Base-by-base conservation (phyloP, 2,329 filamentous ascomycete genomes). In the Didymellaceae sp. region DNA sequence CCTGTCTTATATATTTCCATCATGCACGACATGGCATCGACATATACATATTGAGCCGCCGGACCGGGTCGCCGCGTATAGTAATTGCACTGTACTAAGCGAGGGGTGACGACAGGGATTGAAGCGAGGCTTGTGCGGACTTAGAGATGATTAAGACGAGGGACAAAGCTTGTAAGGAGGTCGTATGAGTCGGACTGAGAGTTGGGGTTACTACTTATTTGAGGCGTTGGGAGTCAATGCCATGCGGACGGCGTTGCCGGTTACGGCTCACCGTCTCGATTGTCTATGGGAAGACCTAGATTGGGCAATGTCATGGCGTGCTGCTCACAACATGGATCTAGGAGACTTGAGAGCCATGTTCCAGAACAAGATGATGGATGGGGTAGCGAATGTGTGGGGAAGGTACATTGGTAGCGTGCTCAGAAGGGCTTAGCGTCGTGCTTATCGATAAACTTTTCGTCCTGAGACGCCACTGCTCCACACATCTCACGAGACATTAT, bases 31-130 rank as follows among this genome's bases (percentile, higher is more conserved):
- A 37, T 6, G 9, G 21, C 7, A n/a, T 6, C 9, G 24, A 25
- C 16, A n/a, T 20, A 16, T 11, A 2, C 8, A 26, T 16, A 48
- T 25, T 40, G 28, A 47, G 39, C 50, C 44, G 39, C 16, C 50
- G 50, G 50, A 34, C 50, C 50, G 50, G 39, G 13, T 10, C 22
- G 42, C 25, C 50, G 50, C 14, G 13, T 30, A 53, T 21, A 44
- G 43, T 53, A 40, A 53, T 53, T 53, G 44, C 50, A 48, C 17
- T 53, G 33, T 48, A 33, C 24, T 48, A 47, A 44, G 44, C 50
- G 50, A 52, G 24, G 24, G 1, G 31, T 9, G 6, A 8, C 14
- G 13, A n/a, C n/a, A n/a, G 31, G 31, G 10, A 6, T 18, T n/a
- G 8, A 28, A 16, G 6, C 9, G 35, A 28, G 17, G 41, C 48